Base-by-base conservation (phyloP, 441 rosid species). In the Aleurites moluccanus region DNA sequence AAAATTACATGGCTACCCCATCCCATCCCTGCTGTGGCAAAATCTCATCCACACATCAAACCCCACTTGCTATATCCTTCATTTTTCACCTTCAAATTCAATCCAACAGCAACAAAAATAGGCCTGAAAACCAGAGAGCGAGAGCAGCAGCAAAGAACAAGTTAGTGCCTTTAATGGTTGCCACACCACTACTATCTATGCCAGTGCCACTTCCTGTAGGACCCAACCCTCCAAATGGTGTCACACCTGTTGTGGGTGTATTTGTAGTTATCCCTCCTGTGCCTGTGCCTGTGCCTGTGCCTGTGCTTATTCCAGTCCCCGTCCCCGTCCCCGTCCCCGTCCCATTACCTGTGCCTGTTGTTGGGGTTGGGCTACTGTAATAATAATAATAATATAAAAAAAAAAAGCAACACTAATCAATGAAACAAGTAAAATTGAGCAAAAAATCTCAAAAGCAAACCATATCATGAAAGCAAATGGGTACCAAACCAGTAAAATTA, bases 141-240 rank as follows among this genome's bases (percentile, higher is more conserved):
- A 75, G 25, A 60, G 75, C 20, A 4, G 78, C 73, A 4, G 79
- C 73, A 57, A 80, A 79, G 82, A 86, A 35, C 61, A 75, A 21
- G 76, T 64, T 55, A 14, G 65, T 52, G 70, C 38, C 70, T 38
- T 33, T 73, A 16, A 73, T 20, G 44, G 77, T 25, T 75, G 80
- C 62, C 44, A 73, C 79, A 0, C 84, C 92, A 69, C 44, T 79
- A 73, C 68, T 83, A 47, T 33, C 82, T 30, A 83, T 47, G 55
- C 80, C 83, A 28, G 83, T 83, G 27, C 90, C 88, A 45, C 88
- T 86, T 60, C 92, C 91, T 2, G 87, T 57, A 7, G 92, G 92
- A 6, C 83, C 91, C 30, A 84, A 70, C 11, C 86, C 80, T n/a
- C 72, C 75, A 69, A 80, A 80, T 13, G 86, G 73, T n/a, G 73